phyloP scores from a whole-genome alignment of 805 yeast genomes.

The Blastobotrys attinorum region DNA sequence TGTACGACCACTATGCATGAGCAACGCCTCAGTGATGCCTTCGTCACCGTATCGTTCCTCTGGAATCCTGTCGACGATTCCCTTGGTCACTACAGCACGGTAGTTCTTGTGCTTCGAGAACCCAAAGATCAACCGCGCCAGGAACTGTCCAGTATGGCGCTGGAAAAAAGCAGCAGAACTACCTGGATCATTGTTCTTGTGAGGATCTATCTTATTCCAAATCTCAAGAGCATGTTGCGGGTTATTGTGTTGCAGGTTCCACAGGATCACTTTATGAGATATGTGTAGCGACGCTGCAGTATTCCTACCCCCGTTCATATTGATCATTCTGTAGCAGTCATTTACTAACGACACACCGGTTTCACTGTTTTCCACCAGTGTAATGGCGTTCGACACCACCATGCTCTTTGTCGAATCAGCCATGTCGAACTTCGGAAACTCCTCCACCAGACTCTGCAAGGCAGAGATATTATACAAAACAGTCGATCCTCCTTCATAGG shows the following conservation, averaged over 20 bases:
- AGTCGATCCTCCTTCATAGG: background rate
- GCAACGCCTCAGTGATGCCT: conserved; percentile 18
- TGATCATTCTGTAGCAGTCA: background rate
- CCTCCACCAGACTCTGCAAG: background rate
- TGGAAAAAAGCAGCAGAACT: too few species aligned
- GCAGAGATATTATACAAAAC: background rate
- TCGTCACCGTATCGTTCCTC: conserved; percentile 8
- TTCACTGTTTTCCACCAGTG: background rate
- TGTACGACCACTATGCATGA: conserved; percentile 16
- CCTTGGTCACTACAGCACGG: conserved; percentile 6
- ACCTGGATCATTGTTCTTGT: background rate
- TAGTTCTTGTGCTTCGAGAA: conserved; percentile 15
- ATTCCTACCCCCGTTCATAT: background rate
- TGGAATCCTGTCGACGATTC: conserved; percentile 12
- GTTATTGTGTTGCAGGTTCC: conserved; percentile 8
- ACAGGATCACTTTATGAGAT: conserved; percentile 7
- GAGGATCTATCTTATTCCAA: conserved; percentile 6
- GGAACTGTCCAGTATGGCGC: conserved; percentile 5
- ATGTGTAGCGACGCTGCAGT: background rate
- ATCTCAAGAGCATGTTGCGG: conserved; percentile 4
- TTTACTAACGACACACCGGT: background rate
- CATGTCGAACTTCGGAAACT: background rate
- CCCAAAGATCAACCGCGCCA: conserved; percentile 12
- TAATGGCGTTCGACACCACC: background rate
- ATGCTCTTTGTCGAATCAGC: background rate